Conservation (phyloP, 495 filamentous ascomycete species). For the Trichoderma erinaceum region DNA sequence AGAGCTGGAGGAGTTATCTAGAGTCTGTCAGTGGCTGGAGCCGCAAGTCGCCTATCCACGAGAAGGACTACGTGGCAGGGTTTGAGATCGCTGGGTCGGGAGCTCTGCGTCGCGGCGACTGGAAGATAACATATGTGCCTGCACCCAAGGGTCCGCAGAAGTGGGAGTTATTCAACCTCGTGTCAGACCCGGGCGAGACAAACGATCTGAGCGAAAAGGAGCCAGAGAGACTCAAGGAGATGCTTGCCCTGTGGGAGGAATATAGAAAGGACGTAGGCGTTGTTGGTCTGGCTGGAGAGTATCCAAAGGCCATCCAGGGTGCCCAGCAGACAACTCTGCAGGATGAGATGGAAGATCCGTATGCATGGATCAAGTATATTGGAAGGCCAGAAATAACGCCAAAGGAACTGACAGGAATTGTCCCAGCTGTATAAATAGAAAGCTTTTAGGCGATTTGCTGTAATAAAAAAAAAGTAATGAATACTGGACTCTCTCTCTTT, state of each 20-base stretch:
- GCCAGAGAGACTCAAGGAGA: slow-evolving; percentile 25
- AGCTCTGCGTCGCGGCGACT: slow-evolving; percentile 28
- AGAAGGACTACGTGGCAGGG: slow-evolving; percentile 21
- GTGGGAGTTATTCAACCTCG: slow-evolving; percentile 29
- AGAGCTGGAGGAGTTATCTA: slow-evolving; percentile 17
- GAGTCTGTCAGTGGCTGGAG: slow-evolving; percentile 21
- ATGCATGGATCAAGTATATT: slow-evolving; percentile 23
- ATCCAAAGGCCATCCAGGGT: slow-evolving; percentile 17
- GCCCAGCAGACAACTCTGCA: slow-evolving; percentile 13
- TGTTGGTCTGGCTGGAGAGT: slow-evolving; percentile 21
- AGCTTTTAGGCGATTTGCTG: background rate
- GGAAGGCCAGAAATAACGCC: slow-evolving; percentile 21
- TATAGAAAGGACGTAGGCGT: slow-evolving; percentile 26
- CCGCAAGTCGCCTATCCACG: slow-evolving; percentile 40
- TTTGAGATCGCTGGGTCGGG: slow-evolving; percentile 28
- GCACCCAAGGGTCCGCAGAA: slow-evolving; percentile 19
- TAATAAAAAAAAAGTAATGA: background rate
- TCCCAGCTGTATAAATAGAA: slow-evolving; percentile 16
- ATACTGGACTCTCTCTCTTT: no score
- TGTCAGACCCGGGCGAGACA: slow-evolving; percentile 29
- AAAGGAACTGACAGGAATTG: slow-evolving; percentile 14
- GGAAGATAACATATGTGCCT: slow-evolving; percentile 28
- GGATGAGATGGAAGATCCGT: slow-evolving; percentile 22
- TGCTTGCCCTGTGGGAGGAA: slow-evolving; percentile 29
- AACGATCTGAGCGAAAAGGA: slow-evolving; percentile 23